Conservation (phyloP, 2,329 filamentous ascomycete species). For the Exophiala dermatitidis region DNA sequence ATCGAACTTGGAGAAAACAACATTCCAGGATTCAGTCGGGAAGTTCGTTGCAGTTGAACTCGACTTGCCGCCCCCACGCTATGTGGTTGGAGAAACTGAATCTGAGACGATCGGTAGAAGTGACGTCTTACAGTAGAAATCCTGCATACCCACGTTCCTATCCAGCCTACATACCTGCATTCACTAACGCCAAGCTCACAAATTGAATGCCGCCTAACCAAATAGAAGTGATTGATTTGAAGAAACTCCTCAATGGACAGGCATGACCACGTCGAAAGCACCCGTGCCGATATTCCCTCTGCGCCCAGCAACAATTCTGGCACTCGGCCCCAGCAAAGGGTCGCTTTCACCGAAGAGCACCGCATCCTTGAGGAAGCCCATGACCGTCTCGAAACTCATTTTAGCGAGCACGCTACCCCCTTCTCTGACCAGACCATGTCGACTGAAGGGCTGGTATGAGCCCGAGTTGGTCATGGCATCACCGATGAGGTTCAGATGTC, state of each 20-base stretch:
- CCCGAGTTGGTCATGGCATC: conserved; percentile 97
- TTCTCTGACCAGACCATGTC: conserved; percentile 70
- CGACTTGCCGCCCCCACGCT: too few relatives aligned
- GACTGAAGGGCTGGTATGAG: conserved; percentile 83
- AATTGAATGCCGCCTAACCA: too few relatives aligned
- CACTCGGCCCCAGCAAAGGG: conserved; percentile 75
- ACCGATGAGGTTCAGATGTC: conserved; percentile 90
- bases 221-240: background rate
- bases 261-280: conserved; percentile 71
- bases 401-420: conserved; percentile 91
- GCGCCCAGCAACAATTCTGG: conserved; percentile 79
- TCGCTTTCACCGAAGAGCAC: conserved; percentile 87
- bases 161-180: too few relatives aligned
- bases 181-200: too few relatives aligned
- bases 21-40: too few relatives aligned
- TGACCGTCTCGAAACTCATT: conserved; percentile 98
- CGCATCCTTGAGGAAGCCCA: conserved; percentile 87
- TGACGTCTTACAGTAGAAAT: too few relatives aligned
- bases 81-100: too few relatives aligned
- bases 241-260: conserved; percentile 17
- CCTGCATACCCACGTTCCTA: too few relatives aligned
- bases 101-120: too few relatives aligned
- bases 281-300: conserved; percentile 81
- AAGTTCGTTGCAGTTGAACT: too few relatives aligned
- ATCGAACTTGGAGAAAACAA: too few relatives aligned